Conservation (phyloP, 805 yeast species). For the Kazachstania bromeliacearum region DNA sequence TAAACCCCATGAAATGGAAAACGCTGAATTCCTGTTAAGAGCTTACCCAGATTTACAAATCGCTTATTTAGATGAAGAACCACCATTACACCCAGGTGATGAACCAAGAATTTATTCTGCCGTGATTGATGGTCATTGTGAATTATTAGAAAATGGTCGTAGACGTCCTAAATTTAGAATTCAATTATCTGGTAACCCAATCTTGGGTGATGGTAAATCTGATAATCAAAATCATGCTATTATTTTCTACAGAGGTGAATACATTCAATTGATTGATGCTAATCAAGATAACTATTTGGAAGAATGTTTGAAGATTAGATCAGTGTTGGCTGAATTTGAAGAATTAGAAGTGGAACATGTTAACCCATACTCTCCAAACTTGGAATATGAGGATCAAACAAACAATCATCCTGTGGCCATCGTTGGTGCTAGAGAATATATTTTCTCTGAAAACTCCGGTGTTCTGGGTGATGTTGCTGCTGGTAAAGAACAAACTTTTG, state of each 20-base stretch:
- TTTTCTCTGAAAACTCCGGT: constrained; percentile 87
- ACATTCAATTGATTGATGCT: constrained; percentile 89
- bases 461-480: constrained; percentile 94
- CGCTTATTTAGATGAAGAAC: constrained; percentile 90
- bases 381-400: constrained; percentile 31
- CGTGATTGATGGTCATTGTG: constrained; percentile 72
- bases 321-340: constrained; percentile 84
- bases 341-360: constrained; percentile 48
- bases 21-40: constrained; percentile 69
- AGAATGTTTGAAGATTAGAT: constrained; percentile 83
- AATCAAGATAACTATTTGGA: constrained; percentile 92
- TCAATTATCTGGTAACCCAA: constrained; percentile 73
- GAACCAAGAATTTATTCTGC: constrained; percentile 67
- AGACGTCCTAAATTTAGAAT: constrained; percentile 70
- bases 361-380: constrained; percentile 53
- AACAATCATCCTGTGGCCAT: constrained; percentile 89
- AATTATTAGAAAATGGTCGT: constrained; percentile 58
- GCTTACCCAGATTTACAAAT: constrained; percentile 82
- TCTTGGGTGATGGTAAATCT: constrained; percentile 88
- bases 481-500: constrained; percentile 94
- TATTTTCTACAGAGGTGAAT: constrained; percentile 86
- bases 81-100: constrained; percentile 59
- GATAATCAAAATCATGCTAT: constrained; percentile 88
- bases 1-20: constrained; percentile 63
- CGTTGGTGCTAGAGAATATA: constrained; percentile 90